Evolutionary conservation across 257 asterid species (phyloP).

Genomic region (Jasminum sambac): DNA sequence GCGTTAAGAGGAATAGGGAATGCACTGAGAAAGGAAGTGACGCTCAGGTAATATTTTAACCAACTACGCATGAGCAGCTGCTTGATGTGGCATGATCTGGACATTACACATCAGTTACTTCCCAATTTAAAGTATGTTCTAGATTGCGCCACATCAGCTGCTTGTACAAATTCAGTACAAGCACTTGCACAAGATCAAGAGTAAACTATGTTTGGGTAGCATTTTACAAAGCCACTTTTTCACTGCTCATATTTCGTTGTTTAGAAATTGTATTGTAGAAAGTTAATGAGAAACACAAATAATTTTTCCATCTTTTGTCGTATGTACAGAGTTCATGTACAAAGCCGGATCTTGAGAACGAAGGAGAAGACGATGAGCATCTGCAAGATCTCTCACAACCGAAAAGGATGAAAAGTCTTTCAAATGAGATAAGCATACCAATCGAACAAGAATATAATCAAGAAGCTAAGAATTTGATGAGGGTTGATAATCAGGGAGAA

Average conservation of each 20-base stretch:
- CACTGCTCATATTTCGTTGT: too few relatives aligned
- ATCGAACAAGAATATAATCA: constrained; percentile 32
- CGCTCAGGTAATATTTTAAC: constrained; percentile 65
- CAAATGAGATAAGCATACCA: constrained; percentile 30
- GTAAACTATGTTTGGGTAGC: too few relatives aligned
- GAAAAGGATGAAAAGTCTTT: constrained; percentile 30
- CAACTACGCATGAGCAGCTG: too few relatives aligned
- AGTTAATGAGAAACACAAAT: neutral
- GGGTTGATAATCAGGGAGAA: constrained; percentile 32
- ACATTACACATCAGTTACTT: too few relatives aligned
- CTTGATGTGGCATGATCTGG: too few relatives aligned
- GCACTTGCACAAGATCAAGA: too few relatives aligned
- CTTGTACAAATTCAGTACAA: too few relatives aligned
- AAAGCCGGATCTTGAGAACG: constrained; percentile 61
- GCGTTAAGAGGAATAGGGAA: constrained; percentile 55
- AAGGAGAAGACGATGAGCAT: constrained; percentile 42
- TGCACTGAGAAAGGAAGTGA: constrained; percentile 77
- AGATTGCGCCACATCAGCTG: too few relatives aligned
- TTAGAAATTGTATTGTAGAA: too few relatives aligned
- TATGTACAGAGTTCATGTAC: constrained; percentile 80
- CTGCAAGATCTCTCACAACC: constrained; percentile 32
- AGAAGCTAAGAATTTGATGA: constrained; percentile 28
- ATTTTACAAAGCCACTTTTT: too few relatives aligned
- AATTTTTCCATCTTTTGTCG: neutral
- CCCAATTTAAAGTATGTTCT: too few relatives aligned